Evolutionary conservation across 805 yeast genomes (phyloP).

Genomic region (Metschnikowia bowlesiae): DNA sequence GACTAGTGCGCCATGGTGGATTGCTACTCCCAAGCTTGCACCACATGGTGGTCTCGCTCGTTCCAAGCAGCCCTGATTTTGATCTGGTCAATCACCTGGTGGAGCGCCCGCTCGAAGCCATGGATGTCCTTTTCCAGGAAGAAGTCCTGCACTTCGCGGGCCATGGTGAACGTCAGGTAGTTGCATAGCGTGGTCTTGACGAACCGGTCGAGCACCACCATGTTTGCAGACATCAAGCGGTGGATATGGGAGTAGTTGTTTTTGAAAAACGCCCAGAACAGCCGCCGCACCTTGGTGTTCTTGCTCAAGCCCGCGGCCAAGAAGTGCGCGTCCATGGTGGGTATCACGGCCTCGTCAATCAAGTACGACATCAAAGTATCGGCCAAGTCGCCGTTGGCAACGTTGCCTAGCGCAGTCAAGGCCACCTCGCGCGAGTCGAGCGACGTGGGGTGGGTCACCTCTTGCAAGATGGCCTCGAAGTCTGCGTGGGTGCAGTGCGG

Average conservation of each 20-base stretch:
- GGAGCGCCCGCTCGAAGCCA: constrained; percentile 52
- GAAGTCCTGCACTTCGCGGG: constrained; percentile 36
- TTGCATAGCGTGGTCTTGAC: constrained; percentile 36
- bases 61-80: constrained; percentile 49
- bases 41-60: constrained; percentile 38
- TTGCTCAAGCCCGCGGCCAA: constrained; percentile 44
- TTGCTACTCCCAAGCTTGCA: constrained; percentile 40
- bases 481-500: constrained; percentile 27
- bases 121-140: constrained; percentile 44
- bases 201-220: constrained; percentile 49
- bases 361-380: constrained; percentile 35
- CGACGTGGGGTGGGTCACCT: constrained; percentile 47
- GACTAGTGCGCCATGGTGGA: not conserved
- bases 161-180: constrained; percentile 18
- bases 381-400: constrained; percentile 33
- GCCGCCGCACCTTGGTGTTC: constrained; percentile 40
- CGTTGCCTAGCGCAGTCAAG: constrained; percentile 49
- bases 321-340: constrained; percentile 57
- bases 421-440: constrained; percentile 59
- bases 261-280: constrained; percentile 49
- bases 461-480: constrained; percentile 40
- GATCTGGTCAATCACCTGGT: constrained; percentile 54
- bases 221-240: constrained; percentile 43
- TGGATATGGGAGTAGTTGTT: constrained; percentile 44
- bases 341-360: constrained; percentile 41